Base-by-base conservation (phyloP, 345 rosid species). In the Eucalyptus sideroxylon region DNA sequence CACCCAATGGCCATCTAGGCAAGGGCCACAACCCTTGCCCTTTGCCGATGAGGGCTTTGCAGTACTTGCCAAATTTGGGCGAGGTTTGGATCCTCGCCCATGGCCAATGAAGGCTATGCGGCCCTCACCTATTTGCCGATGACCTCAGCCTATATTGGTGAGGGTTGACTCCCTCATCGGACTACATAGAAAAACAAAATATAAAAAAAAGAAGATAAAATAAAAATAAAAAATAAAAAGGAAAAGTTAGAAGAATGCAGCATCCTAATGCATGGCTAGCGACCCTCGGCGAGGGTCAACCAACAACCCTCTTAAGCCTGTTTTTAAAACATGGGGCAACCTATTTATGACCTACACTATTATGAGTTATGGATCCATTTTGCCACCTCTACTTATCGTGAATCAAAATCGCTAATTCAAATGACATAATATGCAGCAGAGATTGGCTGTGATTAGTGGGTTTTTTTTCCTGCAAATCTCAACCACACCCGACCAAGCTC, bases 81-180 rank as follows among this genome's bases (percentile, higher is more conserved):
- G 0, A 24, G 2, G 62, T 0, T 56, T 24, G 30, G 30, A 56
- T 24, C 30, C 30, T 56, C 2, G 1, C 30, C 3, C 0, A 1
- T 56, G 62, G 30, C 62, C 30, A 56, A 10, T 56, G 62, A 56
- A 10, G 6, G 62, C 62, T 56, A 56, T 9, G 62, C 0, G 30
- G 30, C 12, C 62, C 62, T 56, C 4, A 13, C 62, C 30, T 56
- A 4, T 9, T 56, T 0, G 30, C 21, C 1, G 6, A 23, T 56
- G 62, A 23, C 62, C 62, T 56, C 2, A 1, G 24, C 59, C 0
- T 53, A 0, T 53, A 4, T 53, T 53, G 59, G 2, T 0, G 0
- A 53, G 56, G 56, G 5, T 53, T 53, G 24, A 53, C 56, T 53
- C 24, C 24, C 4, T 53, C 27, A 23, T 10, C 0, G 2, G 21